These are phyloP conservation scores for Petunia axillaris DNA, from an alignment of 257 asterid genomes.

Conservation along the genomic window DNA sequence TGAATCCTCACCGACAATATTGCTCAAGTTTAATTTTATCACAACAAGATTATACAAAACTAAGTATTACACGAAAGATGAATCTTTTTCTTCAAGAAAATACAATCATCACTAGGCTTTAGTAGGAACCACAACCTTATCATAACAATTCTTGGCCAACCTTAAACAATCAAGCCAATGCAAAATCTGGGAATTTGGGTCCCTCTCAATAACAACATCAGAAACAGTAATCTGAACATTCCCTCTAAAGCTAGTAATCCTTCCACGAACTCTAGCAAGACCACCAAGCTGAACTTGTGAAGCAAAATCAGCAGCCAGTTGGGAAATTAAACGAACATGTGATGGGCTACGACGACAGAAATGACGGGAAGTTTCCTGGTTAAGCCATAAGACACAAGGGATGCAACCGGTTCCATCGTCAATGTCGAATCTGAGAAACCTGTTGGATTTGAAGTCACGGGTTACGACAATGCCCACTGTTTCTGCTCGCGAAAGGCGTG, in stretches of 20 bases:
- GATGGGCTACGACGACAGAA: conserved; percentile 63
- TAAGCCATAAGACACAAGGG: conserved; percentile 79
- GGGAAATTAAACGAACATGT: conserved; percentile 74
- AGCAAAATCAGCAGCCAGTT: conserved; percentile 46
- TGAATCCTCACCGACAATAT: too few species aligned
- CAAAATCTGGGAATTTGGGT: conserved; percentile 74
- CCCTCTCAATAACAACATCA: conserved; percentile 66
- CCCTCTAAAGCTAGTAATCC: conserved; percentile 60
- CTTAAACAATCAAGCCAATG: conserved; percentile 70
- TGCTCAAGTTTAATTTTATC: too few species aligned
- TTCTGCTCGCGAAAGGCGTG: conserved; percentile 62
- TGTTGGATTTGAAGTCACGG: conserved; percentile 61
- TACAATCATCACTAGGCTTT: background rate
- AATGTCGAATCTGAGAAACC: conserved; percentile 60
- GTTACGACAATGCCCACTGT: conserved; percentile 61
- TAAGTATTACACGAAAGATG: too few species aligned
- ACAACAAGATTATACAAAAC: too few species aligned
- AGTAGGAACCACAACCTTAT: conserved; percentile 25
- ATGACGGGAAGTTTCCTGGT: conserved; percentile 59
- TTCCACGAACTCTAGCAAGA: conserved; percentile 78
- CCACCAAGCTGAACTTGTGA: conserved; percentile 60
- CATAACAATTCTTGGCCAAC: conserved; percentile 49
- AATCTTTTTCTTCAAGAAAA: background rate
- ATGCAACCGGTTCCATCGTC: conserved; percentile 85
- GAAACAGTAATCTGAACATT: conserved; percentile 69